Evolutionary conservation across 2,329 filamentous ascomycete genomes (phyloP), one percentile per base, ranked within the genome.

Genomic region (Hypoxylon sp.): DNA sequence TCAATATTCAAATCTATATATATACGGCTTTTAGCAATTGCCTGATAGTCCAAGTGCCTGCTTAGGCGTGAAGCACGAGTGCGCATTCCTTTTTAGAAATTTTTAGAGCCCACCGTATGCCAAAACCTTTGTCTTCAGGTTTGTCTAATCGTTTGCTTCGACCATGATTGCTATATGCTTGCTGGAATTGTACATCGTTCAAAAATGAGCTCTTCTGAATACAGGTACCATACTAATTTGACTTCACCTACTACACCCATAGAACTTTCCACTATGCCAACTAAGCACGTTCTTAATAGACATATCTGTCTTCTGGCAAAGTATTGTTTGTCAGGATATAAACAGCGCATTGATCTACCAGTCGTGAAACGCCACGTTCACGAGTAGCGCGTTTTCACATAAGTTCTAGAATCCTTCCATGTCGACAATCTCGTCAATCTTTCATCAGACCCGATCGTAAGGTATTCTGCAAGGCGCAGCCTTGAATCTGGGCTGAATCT

Each of bases 361-460:
- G 29, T 22, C 24, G 44, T 56, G 39, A 44, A 56, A n/a, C 47
- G 29, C 29, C 26, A 47, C 6, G 29, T 31, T 31, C 39, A 14
- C 42, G 24, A 35, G 42, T 24, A 29, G 39, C 46, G 19, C n/a
- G 14, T 42, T 19, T 60, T 50, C 37, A 24, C 29, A 54, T 37
- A 48, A 13, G 10, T 53, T 61, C 52, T 56, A 69, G 54, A 59
- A 67, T 44, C 56, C 19, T 58, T 65, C 68, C 19, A 68, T 48
- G n/a, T 48, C 62, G n/a, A 53, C 31, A 63, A 51, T n/a, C 50
- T 63, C 51, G 55, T 60, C 52, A 58, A 68, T 70, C 68, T 70
- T 29, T 39, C 6, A 68, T 68, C 37, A 58, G 55, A 52, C 57
- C 68, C 66, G 56, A 62, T 53, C 39, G 53, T 56, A 39, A 48